Percentiles rank a stretch among this genome's conserved stretches.
phyloP scores from a whole-genome alignment of 1,284 basidiomycete genomes.

The Heliocybe sulcata region DNA sequence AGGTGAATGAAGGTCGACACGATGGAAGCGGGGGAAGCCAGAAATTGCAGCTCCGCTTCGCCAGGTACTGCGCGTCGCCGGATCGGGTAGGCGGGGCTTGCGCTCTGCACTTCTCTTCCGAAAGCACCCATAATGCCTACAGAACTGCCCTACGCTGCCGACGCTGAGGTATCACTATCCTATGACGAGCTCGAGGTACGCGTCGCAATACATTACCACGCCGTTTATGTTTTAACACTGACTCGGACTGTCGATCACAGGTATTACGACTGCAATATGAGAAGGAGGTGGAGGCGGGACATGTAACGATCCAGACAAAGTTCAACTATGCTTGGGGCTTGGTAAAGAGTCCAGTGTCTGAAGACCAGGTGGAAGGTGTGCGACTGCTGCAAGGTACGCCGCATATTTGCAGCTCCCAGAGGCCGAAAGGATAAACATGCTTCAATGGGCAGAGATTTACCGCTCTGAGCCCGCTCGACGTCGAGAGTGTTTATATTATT shows the following conservation, averaged over 20 bases:
- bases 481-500: conserved; percentile 95
- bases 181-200: conserved; percentile 86
- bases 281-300: conserved; percentile 77
- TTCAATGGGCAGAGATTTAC: conserved; percentile 76
- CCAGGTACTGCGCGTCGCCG: not conserved
- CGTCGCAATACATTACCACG: not conserved
- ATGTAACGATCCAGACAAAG: conserved; percentile 92
- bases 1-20: not conserved
- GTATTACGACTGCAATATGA: conserved; percentile 84
- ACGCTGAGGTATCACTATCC: conserved; percentile 83
- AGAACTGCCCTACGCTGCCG: conserved; percentile 94
- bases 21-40: not conserved
- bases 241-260: conserved; percentile 29
- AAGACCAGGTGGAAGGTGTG: conserved; percentile 88
- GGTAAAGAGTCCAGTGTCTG: conserved; percentile 79
- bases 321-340: conserved; percentile 99
- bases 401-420: conserved; percentile 1
- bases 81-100: not conserved
- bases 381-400: conserved; percentile 80
- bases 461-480: conserved; percentile 82
- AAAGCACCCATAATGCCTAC: conserved; percentile 43
- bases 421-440: not conserved
- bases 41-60: not conserved
- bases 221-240: not conserved
- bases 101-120: not conserved